These are phyloP conservation scores for Xylariaceae sp. DNA, from an alignment of 2,329 filamentous ascomycete species.

Conservation along the genomic window DNA sequence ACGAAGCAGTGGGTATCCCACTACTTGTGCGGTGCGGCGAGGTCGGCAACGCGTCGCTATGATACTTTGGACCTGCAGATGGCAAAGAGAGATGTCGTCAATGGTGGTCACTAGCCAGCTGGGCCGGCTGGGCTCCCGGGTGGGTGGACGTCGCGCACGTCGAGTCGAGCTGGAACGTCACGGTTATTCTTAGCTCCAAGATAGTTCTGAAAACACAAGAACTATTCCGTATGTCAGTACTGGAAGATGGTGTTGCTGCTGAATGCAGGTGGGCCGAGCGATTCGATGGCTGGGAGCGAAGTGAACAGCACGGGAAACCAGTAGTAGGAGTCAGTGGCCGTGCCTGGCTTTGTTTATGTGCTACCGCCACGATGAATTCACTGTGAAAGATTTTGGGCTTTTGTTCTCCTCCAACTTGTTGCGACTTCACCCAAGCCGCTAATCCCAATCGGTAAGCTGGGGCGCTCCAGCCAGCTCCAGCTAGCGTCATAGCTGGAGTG, in stretches of 20 bases:
- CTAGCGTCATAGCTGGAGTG: background rate
- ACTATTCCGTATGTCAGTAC: background rate
- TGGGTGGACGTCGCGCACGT: conserved; percentile 11
- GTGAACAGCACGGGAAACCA: conserved; percentile 12
- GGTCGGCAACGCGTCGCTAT: conserved; percentile 3
- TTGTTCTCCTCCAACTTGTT: conserved; percentile 21
- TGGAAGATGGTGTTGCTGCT: background rate
- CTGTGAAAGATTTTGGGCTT: conserved; percentile 20
- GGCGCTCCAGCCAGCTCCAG: background rate
- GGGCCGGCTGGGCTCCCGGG: background rate
- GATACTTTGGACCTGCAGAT: conserved; percentile 2
- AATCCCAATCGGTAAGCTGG: background rate
- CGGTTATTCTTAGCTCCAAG: conserved; percentile 23
- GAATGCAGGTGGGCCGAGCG: conserved; percentile 1
- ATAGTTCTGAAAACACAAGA: conserved; percentile 19
- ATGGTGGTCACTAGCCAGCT: conserved; percentile 1
- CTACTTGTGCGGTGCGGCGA: conserved; percentile 20
- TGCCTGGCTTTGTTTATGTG: background rate
- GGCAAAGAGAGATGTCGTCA: conserved; percentile 4
- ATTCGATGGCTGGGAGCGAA: conserved; percentile 1
- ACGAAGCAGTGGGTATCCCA: conserved; percentile 32
- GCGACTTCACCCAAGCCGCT: background rate
- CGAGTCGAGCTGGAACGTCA: conserved; percentile 12
- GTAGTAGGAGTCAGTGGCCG: background rate
- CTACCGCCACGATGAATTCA: conserved; percentile 1